Conservation (phyloP, 257 asterid genomes). For the Nicotiana obtusifolia region DNA sequence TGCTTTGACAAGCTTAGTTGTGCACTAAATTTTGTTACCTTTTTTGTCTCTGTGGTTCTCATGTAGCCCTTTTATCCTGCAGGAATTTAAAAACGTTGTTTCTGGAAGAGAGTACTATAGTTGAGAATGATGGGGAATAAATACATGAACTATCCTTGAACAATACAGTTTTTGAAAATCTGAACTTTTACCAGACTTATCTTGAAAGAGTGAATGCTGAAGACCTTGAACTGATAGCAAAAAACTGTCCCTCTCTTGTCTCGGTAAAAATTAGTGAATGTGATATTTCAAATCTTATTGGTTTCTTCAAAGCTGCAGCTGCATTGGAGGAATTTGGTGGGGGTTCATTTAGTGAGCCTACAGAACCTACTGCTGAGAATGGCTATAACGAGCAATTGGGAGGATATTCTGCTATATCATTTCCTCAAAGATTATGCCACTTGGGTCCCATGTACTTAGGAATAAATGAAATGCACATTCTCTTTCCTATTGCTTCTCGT, state of each 20-base stretch:
- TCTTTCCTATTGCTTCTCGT: slow-evolving; percentile 55
- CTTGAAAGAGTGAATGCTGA: slow-evolving; percentile 29
- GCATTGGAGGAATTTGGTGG: slow-evolving; percentile 77
- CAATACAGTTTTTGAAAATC: slow-evolving; percentile 55
- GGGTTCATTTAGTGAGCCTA: slow-evolving; percentile 49
- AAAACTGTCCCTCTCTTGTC: slow-evolving; percentile 47
- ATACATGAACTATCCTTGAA: slow-evolving; percentile 57
- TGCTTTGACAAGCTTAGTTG: background rate
- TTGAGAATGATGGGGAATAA: slow-evolving; percentile 68
- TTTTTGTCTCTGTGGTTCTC: background rate
- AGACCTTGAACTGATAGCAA: slow-evolving; percentile 75
- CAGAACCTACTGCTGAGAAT: slow-evolving; percentile 48
- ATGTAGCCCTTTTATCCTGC: background rate
- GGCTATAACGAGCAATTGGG: slow-evolving; percentile 38
- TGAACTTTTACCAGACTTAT: slow-evolving; percentile 73
- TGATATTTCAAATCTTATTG: slow-evolving; percentile 47
- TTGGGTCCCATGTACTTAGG: slow-evolving; percentile 68
- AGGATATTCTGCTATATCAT: slow-evolving; percentile 34
- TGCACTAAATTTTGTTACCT: background rate
- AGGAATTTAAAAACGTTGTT: slow-evolving; percentile 59
- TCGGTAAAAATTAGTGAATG: slow-evolving; percentile 66
- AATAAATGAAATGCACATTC: slow-evolving; percentile 47
- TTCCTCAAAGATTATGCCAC: slow-evolving; percentile 47
- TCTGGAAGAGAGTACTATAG: slow-evolving; percentile 65
- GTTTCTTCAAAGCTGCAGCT: slow-evolving; percentile 51